A percentile compares a stretch with the other conserved stretches of the same genome.
These are phyloP conservation scores for Colletotrichum lini DNA, from an alignment of 2,329 filamentous ascomycete genomes.

Conservation along the genomic window DNA sequence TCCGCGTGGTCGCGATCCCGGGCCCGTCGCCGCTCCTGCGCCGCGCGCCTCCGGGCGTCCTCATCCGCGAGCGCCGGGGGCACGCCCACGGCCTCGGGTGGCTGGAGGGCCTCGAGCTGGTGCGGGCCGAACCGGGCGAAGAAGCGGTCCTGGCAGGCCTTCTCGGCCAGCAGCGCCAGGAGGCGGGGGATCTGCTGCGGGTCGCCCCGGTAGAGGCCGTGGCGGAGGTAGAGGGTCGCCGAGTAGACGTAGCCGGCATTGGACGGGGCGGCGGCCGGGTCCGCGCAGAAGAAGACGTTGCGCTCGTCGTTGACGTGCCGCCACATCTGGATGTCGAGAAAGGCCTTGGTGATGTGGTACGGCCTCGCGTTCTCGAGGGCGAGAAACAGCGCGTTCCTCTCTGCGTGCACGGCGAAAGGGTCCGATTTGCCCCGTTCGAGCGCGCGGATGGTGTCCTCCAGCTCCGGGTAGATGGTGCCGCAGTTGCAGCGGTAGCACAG, in stretches of 20 bases:
- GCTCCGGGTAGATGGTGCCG: not conserved
- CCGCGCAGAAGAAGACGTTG: not conserved
- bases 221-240: not conserved
- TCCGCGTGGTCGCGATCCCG: not conserved
- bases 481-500: not conserved
- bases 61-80: not conserved
- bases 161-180: not conserved
- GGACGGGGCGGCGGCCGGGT: not conserved
- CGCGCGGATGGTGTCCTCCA: not conserved
- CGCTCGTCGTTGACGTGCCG: constrained; percentile 1
- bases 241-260: not conserved
- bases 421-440: not conserved
- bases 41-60: not conserved
- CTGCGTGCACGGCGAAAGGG: not conserved
- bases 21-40: not conserved
- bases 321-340: not conserved
- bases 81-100: not conserved
- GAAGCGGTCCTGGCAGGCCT: not conserved
- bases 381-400: not conserved
- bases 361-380: not conserved
- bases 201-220: not conserved
- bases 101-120: not conserved
- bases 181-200: not conserved
- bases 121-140: not conserved
- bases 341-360: not conserved